Evolutionary conservation across 257 asterid species (phyloP), one percentile per base, ranked within the genome.

Genomic region (Nicotiana attenuata): DNA sequence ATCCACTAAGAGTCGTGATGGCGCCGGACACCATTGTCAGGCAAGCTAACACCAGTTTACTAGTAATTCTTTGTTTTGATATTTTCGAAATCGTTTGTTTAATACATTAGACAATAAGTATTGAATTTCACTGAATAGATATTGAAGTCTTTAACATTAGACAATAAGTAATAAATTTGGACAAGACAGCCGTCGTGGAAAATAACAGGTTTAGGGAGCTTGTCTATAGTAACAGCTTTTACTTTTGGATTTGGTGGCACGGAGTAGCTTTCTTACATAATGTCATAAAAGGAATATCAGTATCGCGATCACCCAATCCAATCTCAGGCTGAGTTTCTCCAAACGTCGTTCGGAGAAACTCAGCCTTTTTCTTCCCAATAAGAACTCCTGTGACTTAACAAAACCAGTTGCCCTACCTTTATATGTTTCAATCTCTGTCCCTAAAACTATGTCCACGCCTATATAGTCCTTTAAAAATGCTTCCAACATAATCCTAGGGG

Each of bases 101-200:
- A n/a, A n/a, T n/a, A n/a, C n/a, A n/a, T n/a, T n/a, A n/a, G n/a
- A n/a, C n/a, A n/a, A n/a, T n/a, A n/a, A n/a, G n/a, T n/a, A n/a
- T n/a, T n/a, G n/a, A n/a, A n/a, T n/a, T n/a, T n/a, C n/a, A n/a
- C n/a, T n/a, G n/a, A n/a, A n/a, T n/a, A n/a, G n/a, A n/a, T n/a
- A n/a, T n/a, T n/a, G n/a, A n/a, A n/a, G n/a, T n/a, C n/a, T n/a
- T n/a, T n/a, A n/a, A n/a, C n/a, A n/a, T n/a, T n/a, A n/a, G n/a
- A n/a, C n/a, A n/a, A n/a, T n/a, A n/a, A n/a, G n/a, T n/a, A n/a
- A n/a, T n/a, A n/a, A n/a, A n/a, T 85, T 31, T 80, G 80, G 57
- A 85, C 90, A 0, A 87, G 87, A 4, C 89, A 88, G 3, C 90
- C 86, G 33, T 89, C 90, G 41, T 87, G 88, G 84, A 87, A 87